phyloP scores from a whole-genome alignment of 179 eudicot species.

The Gypsophila paniculata region DNA sequence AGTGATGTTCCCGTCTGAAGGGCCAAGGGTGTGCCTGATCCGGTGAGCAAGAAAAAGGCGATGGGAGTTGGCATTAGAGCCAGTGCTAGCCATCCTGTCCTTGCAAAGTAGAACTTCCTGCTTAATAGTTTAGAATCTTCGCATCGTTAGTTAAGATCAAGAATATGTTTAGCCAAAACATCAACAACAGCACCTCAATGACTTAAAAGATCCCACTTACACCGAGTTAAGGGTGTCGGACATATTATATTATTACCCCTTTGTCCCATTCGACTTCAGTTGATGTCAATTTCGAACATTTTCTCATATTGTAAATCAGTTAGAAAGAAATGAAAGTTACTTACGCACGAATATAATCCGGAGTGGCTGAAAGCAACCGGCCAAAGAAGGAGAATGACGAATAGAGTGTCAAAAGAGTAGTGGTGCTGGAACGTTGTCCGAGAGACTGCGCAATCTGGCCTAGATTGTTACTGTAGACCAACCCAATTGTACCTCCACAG shows the following conservation, averaged over 20 bases:
- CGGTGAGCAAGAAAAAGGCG: slow-evolving; percentile 68
- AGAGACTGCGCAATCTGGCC: slow-evolving; percentile 95
- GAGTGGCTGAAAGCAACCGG: slow-evolving; percentile 82
- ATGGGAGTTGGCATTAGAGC: slow-evolving; percentile 69
- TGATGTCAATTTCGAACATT: no score
- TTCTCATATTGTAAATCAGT: no score
- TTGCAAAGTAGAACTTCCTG: slow-evolving; percentile 81
- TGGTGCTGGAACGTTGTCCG: slow-evolving; percentile 50
- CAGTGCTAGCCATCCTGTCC: slow-evolving; percentile 84
- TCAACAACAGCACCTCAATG: not conserved
- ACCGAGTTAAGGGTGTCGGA: not conserved
- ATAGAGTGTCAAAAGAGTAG: slow-evolving; percentile 62
- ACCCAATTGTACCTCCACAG: slow-evolving; percentile 91
- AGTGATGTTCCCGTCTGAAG: slow-evolving; percentile 55
- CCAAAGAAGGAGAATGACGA: slow-evolving; percentile 94
- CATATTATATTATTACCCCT: no score
- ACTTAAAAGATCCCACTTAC: not conserved
- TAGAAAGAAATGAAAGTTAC: slow-evolving; percentile 17
- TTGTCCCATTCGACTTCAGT: no score
- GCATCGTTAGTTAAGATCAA: not conserved
- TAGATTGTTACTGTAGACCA: slow-evolving; percentile 82
- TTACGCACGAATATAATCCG: slow-evolving; percentile 77
- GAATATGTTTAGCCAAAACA: not conserved
- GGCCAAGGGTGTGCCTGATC: slow-evolving; percentile 42
- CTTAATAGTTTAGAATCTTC: slow-evolving; percentile 8